Percentiles rank a stretch among this genome's conserved stretches.
Evolutionary conservation across 2,329 filamentous ascomycete genomes (phyloP).

Genomic region (Aspergillus pseudoviridinutans): DNA sequence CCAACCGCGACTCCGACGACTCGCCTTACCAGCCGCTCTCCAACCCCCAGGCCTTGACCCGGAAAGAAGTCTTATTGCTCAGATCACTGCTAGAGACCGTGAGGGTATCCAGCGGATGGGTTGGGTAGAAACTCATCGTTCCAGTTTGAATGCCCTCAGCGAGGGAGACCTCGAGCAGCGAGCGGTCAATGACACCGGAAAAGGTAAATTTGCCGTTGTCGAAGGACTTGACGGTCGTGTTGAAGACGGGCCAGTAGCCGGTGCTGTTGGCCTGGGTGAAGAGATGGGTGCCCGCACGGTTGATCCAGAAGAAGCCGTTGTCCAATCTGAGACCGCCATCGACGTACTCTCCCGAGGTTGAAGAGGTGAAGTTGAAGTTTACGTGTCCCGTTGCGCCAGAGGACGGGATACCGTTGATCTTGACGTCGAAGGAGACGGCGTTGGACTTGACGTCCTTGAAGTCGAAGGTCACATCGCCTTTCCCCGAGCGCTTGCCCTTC

Average conservation of each 20-base stretch:
- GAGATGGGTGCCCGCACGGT: slow-evolving; percentile 47
- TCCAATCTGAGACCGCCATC: slow-evolving; percentile 48
- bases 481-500: slow-evolving; percentile 29
- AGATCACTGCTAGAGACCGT: slow-evolving; percentile 12
- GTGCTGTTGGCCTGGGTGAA: slow-evolving; percentile 44
- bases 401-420: slow-evolving; percentile 45
- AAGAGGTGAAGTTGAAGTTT: slow-evolving; percentile 53
- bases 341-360: slow-evolving; percentile 47
- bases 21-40: slow-evolving; percentile 34
- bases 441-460: slow-evolving; percentile 49
- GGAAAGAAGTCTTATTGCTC: slow-evolving; percentile 2
- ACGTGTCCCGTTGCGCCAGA: slow-evolving; percentile 37
- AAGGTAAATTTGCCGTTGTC: slow-evolving; percentile 37
- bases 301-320: slow-evolving; percentile 49
- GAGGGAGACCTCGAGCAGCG: slow-evolving; percentile 54
- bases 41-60: slow-evolving; percentile 35
- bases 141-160: slow-evolving; percentile 49
- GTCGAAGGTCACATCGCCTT: slow-evolving; percentile 45
- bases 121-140: slow-evolving; percentile 51
- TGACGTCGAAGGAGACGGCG: slow-evolving; percentile 53
- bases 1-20: too few relatives aligned
- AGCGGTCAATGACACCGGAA: slow-evolving; percentile 51
- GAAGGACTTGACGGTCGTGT: slow-evolving; percentile 21
- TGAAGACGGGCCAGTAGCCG: slow-evolving; percentile 55
- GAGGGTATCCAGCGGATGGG: slow-evolving; percentile 28